A percentile compares a stretch with the other conserved stretches of the same genome.
Evolutionary conservation across 345 rosid genomes (phyloP).

Genomic region (Populus alba): DNA sequence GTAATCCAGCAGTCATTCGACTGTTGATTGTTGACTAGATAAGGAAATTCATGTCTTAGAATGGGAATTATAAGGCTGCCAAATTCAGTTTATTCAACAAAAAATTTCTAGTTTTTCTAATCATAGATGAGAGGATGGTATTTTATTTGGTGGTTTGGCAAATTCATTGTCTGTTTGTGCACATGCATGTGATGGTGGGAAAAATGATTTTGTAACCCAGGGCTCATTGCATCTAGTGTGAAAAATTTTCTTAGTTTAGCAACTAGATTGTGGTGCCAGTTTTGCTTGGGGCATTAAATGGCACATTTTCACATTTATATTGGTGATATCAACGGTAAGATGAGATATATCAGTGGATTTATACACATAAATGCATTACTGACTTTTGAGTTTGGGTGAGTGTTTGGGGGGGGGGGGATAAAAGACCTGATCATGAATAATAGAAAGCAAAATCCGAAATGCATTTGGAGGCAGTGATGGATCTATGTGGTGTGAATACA

Average conservation of each 20-base stretch:
- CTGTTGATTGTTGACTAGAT: neutral
- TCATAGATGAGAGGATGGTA: neutral
- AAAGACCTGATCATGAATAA: neutral
- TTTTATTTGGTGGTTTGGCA: neutral
- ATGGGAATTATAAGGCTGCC: neutral
- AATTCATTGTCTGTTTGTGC: neutral
- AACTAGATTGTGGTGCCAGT: neutral
- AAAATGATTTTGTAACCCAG: neutral
- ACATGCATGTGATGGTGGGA: neutral
- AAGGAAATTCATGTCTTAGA: neutral
- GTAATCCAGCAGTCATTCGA: neutral
- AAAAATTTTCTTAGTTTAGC: too few species aligned
- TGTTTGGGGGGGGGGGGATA: neutral
- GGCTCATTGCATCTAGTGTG: too few species aligned
- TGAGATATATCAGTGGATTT: neutral
- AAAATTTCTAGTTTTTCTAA: neutral
- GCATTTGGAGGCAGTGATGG: neutral
- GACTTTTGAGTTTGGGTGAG: neutral
- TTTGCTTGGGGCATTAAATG: neutral
- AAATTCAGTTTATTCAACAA: neutral
- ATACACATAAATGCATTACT: neutral
- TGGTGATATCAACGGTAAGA: neutral
- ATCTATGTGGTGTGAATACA: neutral
- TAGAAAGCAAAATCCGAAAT: neutral
- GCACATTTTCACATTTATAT: neutral